Evolutionary conservation across 495 filamentous ascomycete genomes (phyloP).

Genomic region (Penicillium turbatum): DNA sequence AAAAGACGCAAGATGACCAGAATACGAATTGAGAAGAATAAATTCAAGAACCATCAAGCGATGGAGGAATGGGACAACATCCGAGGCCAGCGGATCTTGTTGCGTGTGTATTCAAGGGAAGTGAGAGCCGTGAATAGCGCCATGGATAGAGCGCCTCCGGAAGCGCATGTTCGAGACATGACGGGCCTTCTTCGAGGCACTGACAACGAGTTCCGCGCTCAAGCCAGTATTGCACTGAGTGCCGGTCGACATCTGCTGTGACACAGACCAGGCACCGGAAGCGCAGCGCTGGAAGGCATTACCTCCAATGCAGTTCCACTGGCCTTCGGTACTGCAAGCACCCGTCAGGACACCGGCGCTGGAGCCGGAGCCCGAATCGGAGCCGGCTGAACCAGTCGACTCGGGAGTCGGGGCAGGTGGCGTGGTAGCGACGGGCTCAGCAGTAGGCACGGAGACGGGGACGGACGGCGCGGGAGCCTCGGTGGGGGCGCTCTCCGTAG

Average conservation of each 20-base stretch:
- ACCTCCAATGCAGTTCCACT: conserved; percentile 64
- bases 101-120: conserved; percentile 8
- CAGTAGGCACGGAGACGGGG: conserved; percentile 28
- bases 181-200: conserved; percentile 24
- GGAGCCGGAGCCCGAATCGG: conserved; percentile 6
- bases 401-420: conserved; percentile 11
- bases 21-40: conserved; percentile 8
- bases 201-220: conserved; percentile 39
- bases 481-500: conserved; percentile 10
- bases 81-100: conserved; percentile 21
- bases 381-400: background rate
- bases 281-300: conserved; percentile 59
- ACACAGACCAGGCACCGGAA: conserved; percentile 53
- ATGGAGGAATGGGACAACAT: conserved; percentile 3
- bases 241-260: conserved; percentile 53
- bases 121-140: conserved; percentile 20
- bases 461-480: background rate
- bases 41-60: background rate
- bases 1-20: background rate
- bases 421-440: conserved; percentile 14
- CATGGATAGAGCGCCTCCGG: conserved; percentile 25
- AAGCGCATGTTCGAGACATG: conserved; percentile 32
- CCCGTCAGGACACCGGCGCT: conserved; percentile 30
- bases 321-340: conserved; percentile 37
- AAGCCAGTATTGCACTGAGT: conserved; percentile 55